Base-by-base conservation (phyloP, 2,329 filamentous ascomycete genomes). In the Westerdykella sp. region DNA sequence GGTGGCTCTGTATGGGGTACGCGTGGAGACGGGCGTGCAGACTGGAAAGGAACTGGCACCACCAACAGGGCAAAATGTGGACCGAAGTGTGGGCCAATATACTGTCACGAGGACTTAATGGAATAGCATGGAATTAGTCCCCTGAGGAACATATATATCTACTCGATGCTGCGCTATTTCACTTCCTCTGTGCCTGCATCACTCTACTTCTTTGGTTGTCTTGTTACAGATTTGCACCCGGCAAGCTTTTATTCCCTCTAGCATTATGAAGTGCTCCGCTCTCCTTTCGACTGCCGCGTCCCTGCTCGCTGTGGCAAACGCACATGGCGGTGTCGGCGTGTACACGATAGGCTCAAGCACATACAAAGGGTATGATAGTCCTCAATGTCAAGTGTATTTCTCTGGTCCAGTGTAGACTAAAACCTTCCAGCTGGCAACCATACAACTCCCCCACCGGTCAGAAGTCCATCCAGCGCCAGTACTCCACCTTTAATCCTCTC, bases 391-490 rank as follows among this genome's bases (percentile, higher is more conserved):
- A 6, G n/a, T 10, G 15, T 36, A 23, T 21, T 21, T 21, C 18
- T 25, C 6, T 34, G 22, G 30, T 35, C 15, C 12, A 23, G 6
- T 15, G 22, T 7, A 30, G 28, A 23, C 16, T 22, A 11, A 12
- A 3, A 14, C 4, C 18, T 30, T 25, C 37, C 25, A 60, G 57
- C 44, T 62, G 57, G 57, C 46, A 45, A 40, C 59, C 59, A 34
- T 63, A 63, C 42, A 58, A 63, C 41, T 51, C 50, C 4, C 45
- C 55, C 12, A 34, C 49, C 6, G 52, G 58, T 7, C 59, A 63
- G 41, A 55, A 52, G 46, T 48, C 44, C 21, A 53, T 63, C 30
- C 55, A 63, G 37, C 49, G 59, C n/a, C 52, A 60, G 44, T 63
- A 63, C 44, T 43, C 49, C 18, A 43, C 52, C 6, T 63, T 54